These are phyloP conservation scores for Gnaphalium uliginosum DNA, from an alignment of 129 eudicot genomes.

Conservation along the genomic window DNA sequence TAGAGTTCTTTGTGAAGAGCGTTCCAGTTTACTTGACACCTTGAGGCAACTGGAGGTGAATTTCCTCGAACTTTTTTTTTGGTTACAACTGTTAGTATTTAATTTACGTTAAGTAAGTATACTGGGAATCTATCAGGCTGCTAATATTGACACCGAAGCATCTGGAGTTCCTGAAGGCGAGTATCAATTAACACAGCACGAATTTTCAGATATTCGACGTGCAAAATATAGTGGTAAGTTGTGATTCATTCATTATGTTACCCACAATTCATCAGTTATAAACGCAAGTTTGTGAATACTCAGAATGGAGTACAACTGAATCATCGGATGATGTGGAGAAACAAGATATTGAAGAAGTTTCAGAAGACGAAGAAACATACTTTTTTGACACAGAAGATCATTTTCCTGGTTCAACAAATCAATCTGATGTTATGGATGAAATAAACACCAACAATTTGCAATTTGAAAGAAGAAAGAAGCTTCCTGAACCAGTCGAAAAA, in stretches of 20 bases:
- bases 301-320: conserved; percentile 89
- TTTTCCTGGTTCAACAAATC: conserved; percentile 41
- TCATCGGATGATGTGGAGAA: conserved; percentile 86
- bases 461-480: conserved; percentile 65
- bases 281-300: conserved; percentile 7
- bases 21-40: conserved; percentile 39
- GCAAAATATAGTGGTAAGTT: conserved; percentile 59
- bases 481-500: conserved; percentile 79
- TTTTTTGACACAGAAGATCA: conserved; percentile 66
- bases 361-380: conserved; percentile 72
- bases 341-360: conserved; percentile 75
- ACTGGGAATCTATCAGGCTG: conserved; percentile 51
- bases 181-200: conserved; percentile 58
- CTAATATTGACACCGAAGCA: conserved; percentile 67
- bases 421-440: conserved; percentile 31
- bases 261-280: neutral
- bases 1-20: conserved; percentile 40
- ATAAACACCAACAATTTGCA: conserved; percentile 19
- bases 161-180: conserved; percentile 71
- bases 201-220: conserved; percentile 46
- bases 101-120: conserved; percentile 4
- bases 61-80: neutral
- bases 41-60: conserved; percentile 40
- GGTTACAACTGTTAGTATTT: neutral
- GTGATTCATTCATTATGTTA: neutral